Evolutionary conservation across 805 yeast species (phyloP), one percentile per base, ranked within the genome.

Genomic region (Saccharomycopsis schoenii): DNA sequence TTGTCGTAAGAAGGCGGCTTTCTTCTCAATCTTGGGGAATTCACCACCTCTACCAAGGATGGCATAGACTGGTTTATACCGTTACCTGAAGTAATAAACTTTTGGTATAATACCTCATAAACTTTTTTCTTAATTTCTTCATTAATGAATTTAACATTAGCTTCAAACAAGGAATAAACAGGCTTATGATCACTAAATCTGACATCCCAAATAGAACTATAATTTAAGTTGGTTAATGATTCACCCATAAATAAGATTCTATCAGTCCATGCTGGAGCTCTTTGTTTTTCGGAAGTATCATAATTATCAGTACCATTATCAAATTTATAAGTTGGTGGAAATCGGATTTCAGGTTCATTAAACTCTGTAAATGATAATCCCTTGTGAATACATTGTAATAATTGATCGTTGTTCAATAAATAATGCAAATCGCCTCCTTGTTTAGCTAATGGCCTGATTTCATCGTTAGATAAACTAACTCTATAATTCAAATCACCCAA

Each of bases 231-330:
- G 50, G 76, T 73, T 51, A 91, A 67, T 17, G 73, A 74, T 3
- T 76, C 71, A 43, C 96, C 90, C 62, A 79, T 77, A 67, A 79
- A 85, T 56, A 93, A 74, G 60, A 89, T 86, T 68, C 99, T 77
- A 72, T 93, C 99, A 0, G 98, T 93, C 97, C 98, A 93, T 0
- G 97, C 87, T 0, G 99, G 99, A 3, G 89, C 85, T 67, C 99
- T 80, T 64, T 86, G 93, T 70, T 93, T 93, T 67, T 93, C 99
- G 11, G 96, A 86, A 1, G 96, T 79, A 71, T 93, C 98, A 70
- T 92, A 94, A 19, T 72, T 75, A 57, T 82, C 79, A 0, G 96
- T 86, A 2, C 93, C 94, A 64, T 87, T 86, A 70, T 93, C 97
- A 72, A 83, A 93, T 70, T 93, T 93, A 74, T 93, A 93, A 0